These are phyloP conservation scores for Neofusicoccum kwambonambiense DNA, from an alignment of 2,329 filamentous ascomycete species.

Conservation along the genomic window DNA sequence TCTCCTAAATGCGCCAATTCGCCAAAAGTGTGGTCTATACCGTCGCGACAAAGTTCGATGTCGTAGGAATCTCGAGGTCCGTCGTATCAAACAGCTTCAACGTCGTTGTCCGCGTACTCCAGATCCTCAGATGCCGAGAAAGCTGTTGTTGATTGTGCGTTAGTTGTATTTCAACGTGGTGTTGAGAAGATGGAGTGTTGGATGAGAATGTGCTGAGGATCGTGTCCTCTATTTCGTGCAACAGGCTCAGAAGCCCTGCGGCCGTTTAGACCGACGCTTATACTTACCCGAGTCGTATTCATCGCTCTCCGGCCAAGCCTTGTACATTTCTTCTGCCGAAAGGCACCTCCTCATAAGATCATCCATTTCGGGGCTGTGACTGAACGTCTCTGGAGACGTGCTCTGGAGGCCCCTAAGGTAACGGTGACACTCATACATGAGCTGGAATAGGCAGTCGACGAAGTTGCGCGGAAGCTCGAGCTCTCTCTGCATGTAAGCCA, in stretches of 20 bases:
- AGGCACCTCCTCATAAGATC: background rate
- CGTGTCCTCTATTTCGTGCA: background rate
- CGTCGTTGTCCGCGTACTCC: conserved; percentile 14
- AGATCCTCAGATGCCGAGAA: conserved; percentile 16
- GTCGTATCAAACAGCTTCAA: conserved; percentile 6
- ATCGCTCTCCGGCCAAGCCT: conserved; percentile 12
- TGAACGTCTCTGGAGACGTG: background rate
- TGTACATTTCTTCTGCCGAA: background rate
- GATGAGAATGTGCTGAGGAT: background rate
- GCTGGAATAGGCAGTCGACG: background rate
- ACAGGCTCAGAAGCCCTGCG: background rate
- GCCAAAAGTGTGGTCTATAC: background rate
- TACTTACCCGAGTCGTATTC: conserved; percentile 19
- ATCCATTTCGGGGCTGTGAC: background rate
- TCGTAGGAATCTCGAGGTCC: background rate
- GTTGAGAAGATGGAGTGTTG: background rate
- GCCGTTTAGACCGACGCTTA: background rate
- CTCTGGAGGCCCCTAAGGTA: background rate
- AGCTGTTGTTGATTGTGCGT: conserved; percentile 7
- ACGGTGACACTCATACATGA: conserved; percentile 1
- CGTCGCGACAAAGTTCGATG: background rate
- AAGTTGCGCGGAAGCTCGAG: background rate
- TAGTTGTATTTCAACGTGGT: background rate
- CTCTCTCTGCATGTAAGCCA: background rate
- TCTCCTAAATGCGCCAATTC: conserved; percentile 3